Evolutionary conservation across 2,329 filamentous ascomycete species (phyloP).

Genomic region (Fusarium hainanense): DNA sequence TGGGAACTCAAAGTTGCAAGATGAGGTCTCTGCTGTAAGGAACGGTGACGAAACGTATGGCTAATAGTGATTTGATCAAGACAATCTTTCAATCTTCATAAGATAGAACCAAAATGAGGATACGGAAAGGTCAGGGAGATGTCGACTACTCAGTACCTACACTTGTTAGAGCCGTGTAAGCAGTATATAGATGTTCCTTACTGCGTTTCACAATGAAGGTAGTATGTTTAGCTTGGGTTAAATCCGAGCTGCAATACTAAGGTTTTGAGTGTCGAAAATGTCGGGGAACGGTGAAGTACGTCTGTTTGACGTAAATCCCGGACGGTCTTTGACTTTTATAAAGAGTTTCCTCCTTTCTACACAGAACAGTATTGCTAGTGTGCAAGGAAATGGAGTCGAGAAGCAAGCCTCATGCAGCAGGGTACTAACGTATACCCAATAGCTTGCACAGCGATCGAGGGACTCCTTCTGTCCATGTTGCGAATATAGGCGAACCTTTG

Average conservation of each 20-base stretch:
- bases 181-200: background rate
- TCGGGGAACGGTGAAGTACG: background rate
- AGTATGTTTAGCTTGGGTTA: background rate
- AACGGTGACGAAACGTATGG: background rate
- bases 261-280: background rate
- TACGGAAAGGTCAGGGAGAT: background rate
- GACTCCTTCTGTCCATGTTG: constrained; percentile 27
- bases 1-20: constrained; percentile 20
- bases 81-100: background rate
- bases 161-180: background rate
- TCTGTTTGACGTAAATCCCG: background rate
- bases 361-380: background rate
- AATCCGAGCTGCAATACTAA: background rate
- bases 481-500: constrained; percentile 4
- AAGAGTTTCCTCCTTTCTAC: background rate
- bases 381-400: background rate
- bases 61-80: background rate
- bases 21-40: background rate
- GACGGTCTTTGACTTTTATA: background rate
- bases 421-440: background rate
- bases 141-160: background rate
- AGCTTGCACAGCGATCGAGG: background rate
- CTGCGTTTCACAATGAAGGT: background rate
- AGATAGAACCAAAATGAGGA: background rate
- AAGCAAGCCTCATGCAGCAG: background rate